Evolutionary conservation across 257 asterid genomes (phyloP), one percentile per base, ranked within the genome.

Genomic region (Solanum raphanifolium): DNA sequence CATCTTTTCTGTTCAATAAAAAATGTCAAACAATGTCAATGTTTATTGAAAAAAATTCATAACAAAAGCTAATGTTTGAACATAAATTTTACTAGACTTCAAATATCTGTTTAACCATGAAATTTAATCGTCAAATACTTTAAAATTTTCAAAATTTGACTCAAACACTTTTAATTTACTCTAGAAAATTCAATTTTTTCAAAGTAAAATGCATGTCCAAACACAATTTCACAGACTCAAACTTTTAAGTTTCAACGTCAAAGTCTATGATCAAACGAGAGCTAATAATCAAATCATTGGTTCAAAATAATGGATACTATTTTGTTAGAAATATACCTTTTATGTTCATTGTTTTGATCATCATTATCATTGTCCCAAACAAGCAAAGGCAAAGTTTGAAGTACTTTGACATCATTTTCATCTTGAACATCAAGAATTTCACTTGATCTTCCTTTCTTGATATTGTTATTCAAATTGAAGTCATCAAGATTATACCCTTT

Each of bases 301-400:
- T 68, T 68, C 35, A 68, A 68, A 68, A 68, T 27, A 48, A 48
- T 48, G 58, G 58, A 48, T 13, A 4, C 52, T 46, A 46, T 46
- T 48, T 48, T 48, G 11, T 18, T 18, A 20, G 65, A 55, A 18
- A 7, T 55, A 9, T 38, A 82, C 68, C 83, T 88, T 71, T 87
- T 86, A 43, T 78, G 55, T 48, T 78, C 86, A 39, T 89, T 38
- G 31, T 13, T 75, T 3, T 87, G 68, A 23, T 89, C 73, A 23
- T 52, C 46, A 34, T 89, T 38, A 21, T 65, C 72, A 4, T 74
- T 86, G 27, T 88, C 88, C 93, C 92, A 90, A 32, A 20, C 86
- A 34, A 94, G 88, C 89, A 93, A 85, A 43, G 95, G 90, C 91
- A 89, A 65, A 34, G 95, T 93, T 82, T 83, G 91, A 46, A 89